Base-by-base conservation (phyloP, 2,329 filamentous ascomycete genomes). In the Phialocephala sp. region DNA sequence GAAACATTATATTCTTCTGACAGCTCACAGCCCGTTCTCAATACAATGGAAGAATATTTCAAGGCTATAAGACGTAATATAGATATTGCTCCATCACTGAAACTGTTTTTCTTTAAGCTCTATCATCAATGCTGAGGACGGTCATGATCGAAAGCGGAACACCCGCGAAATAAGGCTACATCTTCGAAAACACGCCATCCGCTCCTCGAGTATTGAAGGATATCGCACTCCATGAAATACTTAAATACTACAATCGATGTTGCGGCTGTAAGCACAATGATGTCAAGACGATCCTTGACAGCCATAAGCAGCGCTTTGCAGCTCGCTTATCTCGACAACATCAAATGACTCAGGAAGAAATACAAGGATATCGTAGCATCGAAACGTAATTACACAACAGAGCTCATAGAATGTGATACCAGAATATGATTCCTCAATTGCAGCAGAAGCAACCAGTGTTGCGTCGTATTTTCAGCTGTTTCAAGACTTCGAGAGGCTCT, bases 311-410 rank as follows among this genome's bases (percentile, higher is more conserved):
- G 45, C 45, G 20, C 45, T 22, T 14, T 50, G 45, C 45, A 50
- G 45, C 45, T 50, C 45, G 45, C 45, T 50, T 50, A 50, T 50
- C 45, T 24, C 6, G 12, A 50, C 45, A 50, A 50, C 45, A 50
- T 50, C 45, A 50, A 50, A 50, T 50, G 45, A 50, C 45, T 50
- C 45, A 50, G 45, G n/a, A n/a, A 24, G 45, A 24, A 11, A 24
- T 50, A 9, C 45, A 8, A 50, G n/a, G 8, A n/a, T 32, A 50
- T 22, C n/a, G 45, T 6, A n/a, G 22, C 4, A 22, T 50, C n/a
- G 20, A 4, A 50, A 20, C 8, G 45, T 24, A 50, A 50, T 22
- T 24, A 22, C 12, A 22, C 45, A 9, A n/a, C 45, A 50, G 22
- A 22, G n/a, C 45, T 50, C 20, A 24, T 32, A 50, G n/a, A 22